Percentiles rank a stretch among this genome's conserved stretches.
phyloP scores from a whole-genome alignment of 768 basidiomycete genomes.

The Boletus reticulatus region DNA sequence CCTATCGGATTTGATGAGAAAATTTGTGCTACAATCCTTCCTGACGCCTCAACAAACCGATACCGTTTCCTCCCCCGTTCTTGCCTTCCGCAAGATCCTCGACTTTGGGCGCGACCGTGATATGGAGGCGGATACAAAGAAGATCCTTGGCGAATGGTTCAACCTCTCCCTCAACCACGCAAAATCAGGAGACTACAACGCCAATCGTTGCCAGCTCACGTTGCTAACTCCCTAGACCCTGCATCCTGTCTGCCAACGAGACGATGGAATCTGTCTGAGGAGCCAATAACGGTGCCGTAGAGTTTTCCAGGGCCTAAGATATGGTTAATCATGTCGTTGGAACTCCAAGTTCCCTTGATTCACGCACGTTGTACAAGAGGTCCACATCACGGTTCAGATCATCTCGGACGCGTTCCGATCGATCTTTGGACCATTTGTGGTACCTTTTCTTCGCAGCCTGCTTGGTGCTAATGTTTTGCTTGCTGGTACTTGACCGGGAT shows the following conservation, averaged over 20 bases:
- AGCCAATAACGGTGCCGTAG: not conserved
- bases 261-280: conserved; percentile 5
- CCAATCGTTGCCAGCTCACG: not conserved
- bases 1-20: too few species aligned
- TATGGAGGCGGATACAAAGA: not conserved
- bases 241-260: conserved; percentile 21
- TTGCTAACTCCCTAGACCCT: conserved; percentile 15
- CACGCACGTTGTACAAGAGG: conserved; percentile 26
- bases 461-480: conserved; percentile 5
- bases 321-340: not conserved
- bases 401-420: conserved; percentile 24
- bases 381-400: conserved; percentile 25
- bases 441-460: conserved; percentile 21
- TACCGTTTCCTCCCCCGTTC: too few species aligned
- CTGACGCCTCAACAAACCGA: too few species aligned
- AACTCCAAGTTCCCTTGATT: not conserved
- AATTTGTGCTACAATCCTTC: too few species aligned
- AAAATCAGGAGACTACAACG: not conserved
- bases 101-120: not conserved
- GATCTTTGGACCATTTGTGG: conserved; percentile 22
- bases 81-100: too few species aligned
- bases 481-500: conserved; percentile 7
- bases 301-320: conserved; percentile 12
- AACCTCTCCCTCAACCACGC: not conserved
- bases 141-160: not conserved